Conservation (phyloP, 2,329 filamentous ascomycete species). For the Plenodomus lindquistii region DNA sequence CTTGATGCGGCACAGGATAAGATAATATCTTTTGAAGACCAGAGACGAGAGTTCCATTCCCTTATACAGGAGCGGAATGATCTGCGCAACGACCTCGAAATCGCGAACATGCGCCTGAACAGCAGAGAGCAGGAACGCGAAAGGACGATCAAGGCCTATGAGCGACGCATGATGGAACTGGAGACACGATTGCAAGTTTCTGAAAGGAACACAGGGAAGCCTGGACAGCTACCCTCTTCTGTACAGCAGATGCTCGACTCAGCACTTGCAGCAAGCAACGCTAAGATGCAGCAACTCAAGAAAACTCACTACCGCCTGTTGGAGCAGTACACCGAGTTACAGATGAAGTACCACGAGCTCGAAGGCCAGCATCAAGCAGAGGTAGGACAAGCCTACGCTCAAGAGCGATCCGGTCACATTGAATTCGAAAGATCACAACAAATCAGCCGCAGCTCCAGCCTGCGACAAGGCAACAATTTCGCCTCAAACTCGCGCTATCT, state of each 20-base stretch:
- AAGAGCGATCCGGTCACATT: slow-evolving; percentile 20
- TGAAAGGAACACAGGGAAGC: slow-evolving; percentile 26
- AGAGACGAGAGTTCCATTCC: slow-evolving; percentile 51
- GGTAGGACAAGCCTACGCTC: slow-evolving; percentile 25
- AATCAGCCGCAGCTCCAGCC: slow-evolving; percentile 33
- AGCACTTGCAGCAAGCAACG: slow-evolving; percentile 52
- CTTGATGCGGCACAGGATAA: slow-evolving; percentile 41
- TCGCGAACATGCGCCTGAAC: slow-evolving; percentile 62
- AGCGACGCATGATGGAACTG: slow-evolving; percentile 53
- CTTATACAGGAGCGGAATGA: slow-evolving; percentile 62
- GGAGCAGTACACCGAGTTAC: slow-evolving; percentile 55
- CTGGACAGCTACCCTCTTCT: slow-evolving; percentile 43
- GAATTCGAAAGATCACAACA: slow-evolving; percentile 20
- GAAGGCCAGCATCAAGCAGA: slow-evolving; percentile 39
- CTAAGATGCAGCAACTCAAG: slow-evolving; percentile 55
- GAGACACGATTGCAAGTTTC: slow-evolving; percentile 40
- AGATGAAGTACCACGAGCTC: slow-evolving; percentile 50
- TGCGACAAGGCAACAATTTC: slow-evolving; percentile 23
- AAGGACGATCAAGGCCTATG: slow-evolving; percentile 52
- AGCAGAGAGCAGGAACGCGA: slow-evolving; percentile 56
- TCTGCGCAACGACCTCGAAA: slow-evolving; percentile 62
- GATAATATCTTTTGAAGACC: slow-evolving; percentile 33
- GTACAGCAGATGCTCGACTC: slow-evolving; percentile 55
- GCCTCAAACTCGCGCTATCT: slow-evolving; percentile 26
- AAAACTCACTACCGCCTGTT: slow-evolving; percentile 57